Conservation (phyloP, 345 rosid genomes). For the Litchi chinensis region DNA sequence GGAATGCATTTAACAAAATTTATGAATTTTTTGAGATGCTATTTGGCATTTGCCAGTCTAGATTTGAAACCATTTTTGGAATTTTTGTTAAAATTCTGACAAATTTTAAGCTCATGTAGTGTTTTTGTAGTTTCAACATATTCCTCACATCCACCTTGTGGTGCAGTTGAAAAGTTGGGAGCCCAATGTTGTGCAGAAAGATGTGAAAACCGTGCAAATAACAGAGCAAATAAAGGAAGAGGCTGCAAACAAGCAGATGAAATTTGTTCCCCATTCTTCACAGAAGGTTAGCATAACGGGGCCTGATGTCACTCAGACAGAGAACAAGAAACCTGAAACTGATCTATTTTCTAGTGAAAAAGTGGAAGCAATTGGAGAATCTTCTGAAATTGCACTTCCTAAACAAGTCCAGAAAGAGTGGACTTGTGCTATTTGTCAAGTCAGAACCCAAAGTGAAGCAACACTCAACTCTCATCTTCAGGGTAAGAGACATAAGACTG, state of each 20-base stretch:
- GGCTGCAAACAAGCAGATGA: constrained; percentile 18
- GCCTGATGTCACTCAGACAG: background rate
- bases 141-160: background rate
- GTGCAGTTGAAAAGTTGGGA: constrained; percentile 17
- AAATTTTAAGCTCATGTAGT: too few species aligned
- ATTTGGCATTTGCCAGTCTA: too few species aligned
- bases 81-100: too few species aligned
- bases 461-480: constrained; percentile 24
- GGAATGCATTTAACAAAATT: too few species aligned
- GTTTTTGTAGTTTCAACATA: background rate
- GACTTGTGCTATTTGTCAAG: constrained; percentile 37
- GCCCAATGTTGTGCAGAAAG: constrained; percentile 19
- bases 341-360: background rate
- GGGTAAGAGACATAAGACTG: constrained; percentile 32
- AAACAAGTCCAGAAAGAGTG: constrained; percentile 28
- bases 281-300: constrained; percentile 15
- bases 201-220: constrained; percentile 9
- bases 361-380: background rate
- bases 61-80: too few species aligned
- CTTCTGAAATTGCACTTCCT: background rate
- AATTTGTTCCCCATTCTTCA: background rate
- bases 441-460: constrained; percentile 20
- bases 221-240: constrained; percentile 23
- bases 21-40: too few species aligned
- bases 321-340: background rate